A percentile compares a stretch with the other conserved stretches of the same genome.
Evolutionary conservation across 768 basidiomycete genomes (phyloP).

Genomic region (Pleurotus tuber-regium): DNA sequence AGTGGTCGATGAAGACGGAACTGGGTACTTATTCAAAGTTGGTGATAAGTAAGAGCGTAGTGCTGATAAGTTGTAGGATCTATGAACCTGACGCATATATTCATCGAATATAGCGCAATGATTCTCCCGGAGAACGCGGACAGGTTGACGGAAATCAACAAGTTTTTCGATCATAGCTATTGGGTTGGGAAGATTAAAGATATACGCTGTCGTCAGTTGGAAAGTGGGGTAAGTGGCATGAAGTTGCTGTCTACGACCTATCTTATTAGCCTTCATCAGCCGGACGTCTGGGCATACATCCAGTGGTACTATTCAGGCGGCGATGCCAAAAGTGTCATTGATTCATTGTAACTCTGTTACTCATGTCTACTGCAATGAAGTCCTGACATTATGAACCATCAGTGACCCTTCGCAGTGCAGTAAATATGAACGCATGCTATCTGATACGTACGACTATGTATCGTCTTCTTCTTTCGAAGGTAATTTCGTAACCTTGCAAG

Average conservation of each 20-base stretch:
- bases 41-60: constrained; percentile 33
- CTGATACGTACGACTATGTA: constrained; percentile 48
- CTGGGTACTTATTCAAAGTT: constrained; percentile 25
- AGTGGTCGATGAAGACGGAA: constrained; percentile 31
- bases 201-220: constrained; percentile 33
- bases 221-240: constrained; percentile 18
- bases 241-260: constrained; percentile 21
- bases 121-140: constrained; percentile 35
- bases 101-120: constrained; percentile 39
- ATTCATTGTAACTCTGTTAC: constrained; percentile 44
- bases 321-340: constrained; percentile 42
- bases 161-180: constrained; percentile 33
- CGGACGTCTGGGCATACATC: constrained; percentile 50
- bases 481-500: constrained; percentile 16
- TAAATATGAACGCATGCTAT: constrained; percentile 45
- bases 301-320: constrained; percentile 54
- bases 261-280: neutral
- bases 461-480: constrained; percentile 45
- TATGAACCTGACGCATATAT: too few relatives aligned
- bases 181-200: constrained; percentile 53
- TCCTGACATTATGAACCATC: too few relatives aligned
- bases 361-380: neutral
- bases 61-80: neutral
- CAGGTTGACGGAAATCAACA: constrained; percentile 16
- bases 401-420: constrained; percentile 42